Evolutionary conservation across 345 rosid genomes (phyloP).

Genomic region (Bruguiera gymnorhiza): DNA sequence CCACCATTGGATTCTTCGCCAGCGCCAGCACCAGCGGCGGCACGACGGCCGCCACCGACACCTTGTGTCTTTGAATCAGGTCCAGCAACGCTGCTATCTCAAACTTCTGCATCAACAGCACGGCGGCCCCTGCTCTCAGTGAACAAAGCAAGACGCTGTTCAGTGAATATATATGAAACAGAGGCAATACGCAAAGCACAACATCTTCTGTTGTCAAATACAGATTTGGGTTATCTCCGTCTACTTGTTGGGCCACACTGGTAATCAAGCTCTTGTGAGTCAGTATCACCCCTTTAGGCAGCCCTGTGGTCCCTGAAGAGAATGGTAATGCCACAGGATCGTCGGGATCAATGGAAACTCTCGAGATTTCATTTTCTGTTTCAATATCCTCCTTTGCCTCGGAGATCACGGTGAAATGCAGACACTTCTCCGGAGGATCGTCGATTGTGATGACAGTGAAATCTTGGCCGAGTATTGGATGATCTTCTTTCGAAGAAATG

Average conservation of each 20-base stretch:
- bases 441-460: slow-evolving; percentile 56
- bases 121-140: slow-evolving; percentile 67
- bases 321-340: slow-evolving; percentile 77
- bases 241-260: slow-evolving; percentile 93
- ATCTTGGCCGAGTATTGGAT: slow-evolving; percentile 36
- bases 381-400: slow-evolving; percentile 20
- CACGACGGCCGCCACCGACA: slow-evolving; percentile 77
- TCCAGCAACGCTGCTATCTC: slow-evolving; percentile 70
- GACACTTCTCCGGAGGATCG: slow-evolving; percentile 59
- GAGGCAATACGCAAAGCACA: slow-evolving; percentile 73
- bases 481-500: not conserved
- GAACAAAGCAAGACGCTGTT: slow-evolving; percentile 71
- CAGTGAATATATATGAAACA: slow-evolving; percentile 80
- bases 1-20: slow-evolving; percentile 72
- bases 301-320: slow-evolving; percentile 91
- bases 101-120: slow-evolving; percentile 83
- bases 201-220: slow-evolving; percentile 54
- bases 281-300: slow-evolving; percentile 82
- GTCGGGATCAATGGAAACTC: slow-evolving; percentile 37
- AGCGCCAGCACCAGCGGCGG: slow-evolving; percentile 84
- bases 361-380: slow-evolving; percentile 27
- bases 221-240: slow-evolving; percentile 86
- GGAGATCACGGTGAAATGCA: slow-evolving; percentile 50
- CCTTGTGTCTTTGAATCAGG: slow-evolving; percentile 62
- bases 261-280: slow-evolving; percentile 80